Evolutionary conservation across 495 filamentous ascomycete genomes (phyloP).

Genomic region (Xylaria nigripes): DNA sequence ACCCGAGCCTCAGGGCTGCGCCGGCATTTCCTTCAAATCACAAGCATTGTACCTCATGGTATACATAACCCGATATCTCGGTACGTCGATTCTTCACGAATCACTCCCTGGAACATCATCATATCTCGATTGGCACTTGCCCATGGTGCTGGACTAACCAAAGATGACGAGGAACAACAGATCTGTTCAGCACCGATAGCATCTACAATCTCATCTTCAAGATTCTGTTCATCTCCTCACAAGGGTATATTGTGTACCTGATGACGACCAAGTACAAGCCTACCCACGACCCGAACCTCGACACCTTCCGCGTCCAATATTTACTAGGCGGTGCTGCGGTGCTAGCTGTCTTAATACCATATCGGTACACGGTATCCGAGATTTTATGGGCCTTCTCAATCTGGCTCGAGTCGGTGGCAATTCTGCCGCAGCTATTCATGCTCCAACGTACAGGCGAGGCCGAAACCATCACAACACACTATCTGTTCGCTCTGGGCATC

Average conservation of each 20-base stretch:
- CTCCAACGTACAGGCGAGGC: slow-evolving; percentile 94
- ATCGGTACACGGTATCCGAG: slow-evolving; percentile 62
- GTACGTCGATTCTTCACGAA: slow-evolving; percentile 31
- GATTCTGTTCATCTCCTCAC: slow-evolving; percentile 84
- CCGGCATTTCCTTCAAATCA: slow-evolving; percentile 96
- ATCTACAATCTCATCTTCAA: slow-evolving; percentile 92
- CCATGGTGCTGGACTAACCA: not conserved
- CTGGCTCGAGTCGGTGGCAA: slow-evolving; percentile 94
- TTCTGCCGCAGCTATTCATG: slow-evolving; percentile 96
- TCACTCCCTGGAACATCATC: not conserved
- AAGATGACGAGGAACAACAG: slow-evolving; percentile 39
- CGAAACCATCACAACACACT: slow-evolving; percentile 96
- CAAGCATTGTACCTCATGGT: slow-evolving; percentile 90
- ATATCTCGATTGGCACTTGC: not conserved
- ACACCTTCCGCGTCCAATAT: slow-evolving; percentile 95
- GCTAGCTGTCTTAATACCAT: slow-evolving; percentile 76
- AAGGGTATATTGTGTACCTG: slow-evolving; percentile 87
- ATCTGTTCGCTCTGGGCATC: slow-evolving; percentile 86
- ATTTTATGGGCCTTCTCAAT: slow-evolving; percentile 96
- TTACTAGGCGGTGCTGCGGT: slow-evolving; percentile 70
- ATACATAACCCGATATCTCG: slow-evolving; percentile 86
- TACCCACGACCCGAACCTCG: slow-evolving; percentile 88
- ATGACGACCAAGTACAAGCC: slow-evolving; percentile 96
- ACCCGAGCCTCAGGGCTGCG: slow-evolving; percentile 64
- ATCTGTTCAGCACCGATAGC: slow-evolving; percentile 81